A percentile compares a stretch with the other conserved stretches of the same genome.
These are phyloP conservation scores for Aspergillus phoenicis DNA, from an alignment of 2,329 filamentous ascomycete genomes.

Conservation along the genomic window DNA sequence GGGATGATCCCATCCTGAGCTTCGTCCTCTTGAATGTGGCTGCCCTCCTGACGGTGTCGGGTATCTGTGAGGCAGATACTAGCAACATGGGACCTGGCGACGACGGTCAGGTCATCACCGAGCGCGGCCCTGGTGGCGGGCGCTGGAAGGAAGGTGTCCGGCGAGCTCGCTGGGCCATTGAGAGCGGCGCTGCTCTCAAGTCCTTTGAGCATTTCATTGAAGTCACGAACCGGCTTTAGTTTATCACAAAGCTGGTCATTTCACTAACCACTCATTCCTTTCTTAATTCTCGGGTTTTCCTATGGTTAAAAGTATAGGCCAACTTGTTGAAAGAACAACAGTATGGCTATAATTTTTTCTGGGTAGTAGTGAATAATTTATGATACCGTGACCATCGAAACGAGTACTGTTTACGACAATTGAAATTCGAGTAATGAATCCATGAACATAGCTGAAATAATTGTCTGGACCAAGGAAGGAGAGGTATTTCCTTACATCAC, in stretches of 20 bases:
- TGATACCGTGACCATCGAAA: not conserved
- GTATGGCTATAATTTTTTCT: constrained; percentile 2
- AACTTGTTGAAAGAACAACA: not conserved
- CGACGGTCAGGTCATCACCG: constrained; percentile 76
- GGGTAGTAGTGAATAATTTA: constrained; percentile 11
- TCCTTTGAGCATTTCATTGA: constrained; percentile 84
- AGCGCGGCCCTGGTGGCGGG: constrained; percentile 80
- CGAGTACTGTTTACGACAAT: not conserved
- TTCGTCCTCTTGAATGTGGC: constrained; percentile 96
- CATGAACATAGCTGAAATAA: not conserved
- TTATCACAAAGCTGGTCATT: not conserved
- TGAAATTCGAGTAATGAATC: not conserved
- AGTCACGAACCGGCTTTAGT: constrained; percentile 64
- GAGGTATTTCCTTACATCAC: no score
- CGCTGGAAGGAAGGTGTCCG: constrained; percentile 95
- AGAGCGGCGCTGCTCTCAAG: constrained; percentile 81
- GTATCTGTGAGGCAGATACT: constrained; percentile 79
- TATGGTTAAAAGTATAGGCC: not conserved
- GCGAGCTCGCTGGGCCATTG: constrained; percentile 82
- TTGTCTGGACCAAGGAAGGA: not conserved
- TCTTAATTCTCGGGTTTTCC: constrained; percentile 1
- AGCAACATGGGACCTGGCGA: constrained; percentile 80
- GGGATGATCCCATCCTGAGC: constrained; percentile 81
- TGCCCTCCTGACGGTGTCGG: constrained; percentile 80
- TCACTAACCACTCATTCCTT: constrained; percentile 4